phyloP scores from a whole-genome alignment of 306 rosid species.

The Quercus robur region DNA sequence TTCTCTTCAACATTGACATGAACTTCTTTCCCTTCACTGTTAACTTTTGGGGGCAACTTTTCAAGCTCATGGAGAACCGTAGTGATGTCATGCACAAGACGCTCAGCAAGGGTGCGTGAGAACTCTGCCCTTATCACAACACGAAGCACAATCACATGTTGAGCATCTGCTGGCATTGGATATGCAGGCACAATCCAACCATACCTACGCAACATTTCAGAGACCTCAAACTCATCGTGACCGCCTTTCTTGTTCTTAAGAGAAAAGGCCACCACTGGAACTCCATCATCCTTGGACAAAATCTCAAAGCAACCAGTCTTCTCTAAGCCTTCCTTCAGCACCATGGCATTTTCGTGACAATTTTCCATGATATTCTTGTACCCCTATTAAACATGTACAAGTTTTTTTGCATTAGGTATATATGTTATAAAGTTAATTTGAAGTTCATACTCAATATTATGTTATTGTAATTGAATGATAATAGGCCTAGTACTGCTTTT shows the following conservation, averaged over 20 bases:
- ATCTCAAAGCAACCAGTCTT: constrained; percentile 27
- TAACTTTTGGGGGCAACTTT: not conserved
- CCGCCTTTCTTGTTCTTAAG: constrained; percentile 14
- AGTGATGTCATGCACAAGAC: constrained; percentile 20
- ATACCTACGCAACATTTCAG: constrained; percentile 23
- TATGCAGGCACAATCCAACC: constrained; percentile 43
- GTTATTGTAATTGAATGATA: no score
- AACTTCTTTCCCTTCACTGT: not conserved
- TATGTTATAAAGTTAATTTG: no score
- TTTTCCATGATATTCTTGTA: constrained; percentile 34
- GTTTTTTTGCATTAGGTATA: no score
- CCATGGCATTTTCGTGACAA: constrained; percentile 28
- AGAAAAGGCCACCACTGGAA: constrained; percentile 38
- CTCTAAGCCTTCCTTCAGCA: constrained; percentile 20
- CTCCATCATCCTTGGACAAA: constrained; percentile 31
- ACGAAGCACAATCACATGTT: constrained; percentile 26
- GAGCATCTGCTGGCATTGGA: constrained; percentile 29
- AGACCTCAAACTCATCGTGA: constrained; percentile 27
- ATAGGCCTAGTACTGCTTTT: no score
- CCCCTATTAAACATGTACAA: constrained; percentile 8
- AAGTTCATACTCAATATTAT: no score
- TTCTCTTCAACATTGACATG: not conserved
- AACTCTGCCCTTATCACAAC: constrained; percentile 31
- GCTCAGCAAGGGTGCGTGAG: constrained; percentile 25
- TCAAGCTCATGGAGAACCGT: constrained; percentile 30